Evolutionary conservation across 495 filamentous ascomycete genomes (phyloP).

Genomic region (Penicillium coffeae): DNA sequence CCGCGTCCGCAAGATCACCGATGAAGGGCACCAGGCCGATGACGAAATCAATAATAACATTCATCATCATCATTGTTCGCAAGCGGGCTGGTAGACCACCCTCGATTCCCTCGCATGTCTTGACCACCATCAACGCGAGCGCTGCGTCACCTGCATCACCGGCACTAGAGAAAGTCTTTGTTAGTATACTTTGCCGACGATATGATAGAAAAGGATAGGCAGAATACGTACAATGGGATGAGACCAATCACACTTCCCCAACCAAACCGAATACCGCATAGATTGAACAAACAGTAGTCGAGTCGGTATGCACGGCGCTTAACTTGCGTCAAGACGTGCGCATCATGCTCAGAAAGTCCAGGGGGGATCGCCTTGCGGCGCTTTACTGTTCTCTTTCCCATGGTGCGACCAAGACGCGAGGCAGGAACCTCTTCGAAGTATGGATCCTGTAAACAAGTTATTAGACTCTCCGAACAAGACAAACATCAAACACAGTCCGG

Average conservation of each 20-base stretch:
- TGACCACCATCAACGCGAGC: constrained; percentile 61
- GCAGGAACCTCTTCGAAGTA: constrained; percentile 72
- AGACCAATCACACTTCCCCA: constrained; percentile 79
- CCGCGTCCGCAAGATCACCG: constrained; percentile 75
- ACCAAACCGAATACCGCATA: constrained; percentile 73
- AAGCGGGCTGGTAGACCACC: constrained; percentile 61
- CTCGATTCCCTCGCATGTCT: constrained; percentile 62
- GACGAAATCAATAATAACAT: constrained; percentile 72
- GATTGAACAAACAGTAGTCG: constrained; percentile 74
- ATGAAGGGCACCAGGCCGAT: constrained; percentile 82
- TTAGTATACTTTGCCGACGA: constrained; percentile 5
- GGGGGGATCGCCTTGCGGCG: constrained; percentile 64
- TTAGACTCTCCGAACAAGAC: neutral
- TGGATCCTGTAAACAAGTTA: constrained; percentile 51
- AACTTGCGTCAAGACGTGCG: constrained; percentile 71
- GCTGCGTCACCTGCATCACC: constrained; percentile 70
- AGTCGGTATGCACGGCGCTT: constrained; percentile 76
- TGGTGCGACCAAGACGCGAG: constrained; percentile 56
- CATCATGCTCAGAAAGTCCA: constrained; percentile 75
- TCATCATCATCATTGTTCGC: constrained; percentile 65
- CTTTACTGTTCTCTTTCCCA: constrained; percentile 59
- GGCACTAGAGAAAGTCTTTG: constrained; percentile 39
- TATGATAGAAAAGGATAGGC: neutral
- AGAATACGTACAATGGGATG: constrained; percentile 63
- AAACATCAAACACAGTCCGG: neutral